Conservation (phyloP, 352 stramenopile species). For the Chloridella minuta region DNA sequence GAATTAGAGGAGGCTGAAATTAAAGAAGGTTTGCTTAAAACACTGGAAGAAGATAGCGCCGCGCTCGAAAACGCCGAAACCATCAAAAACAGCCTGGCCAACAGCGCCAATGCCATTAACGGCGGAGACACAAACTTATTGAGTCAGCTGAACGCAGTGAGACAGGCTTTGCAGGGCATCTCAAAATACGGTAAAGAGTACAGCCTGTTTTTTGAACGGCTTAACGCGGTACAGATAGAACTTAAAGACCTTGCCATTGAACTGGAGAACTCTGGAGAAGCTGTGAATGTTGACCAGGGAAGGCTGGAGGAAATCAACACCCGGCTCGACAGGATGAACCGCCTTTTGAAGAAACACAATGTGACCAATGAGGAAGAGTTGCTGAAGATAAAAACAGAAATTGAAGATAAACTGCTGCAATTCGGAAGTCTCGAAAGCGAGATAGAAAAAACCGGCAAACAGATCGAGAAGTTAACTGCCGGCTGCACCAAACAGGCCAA, state of each 20-base stretch:
- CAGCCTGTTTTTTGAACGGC: not conserved
- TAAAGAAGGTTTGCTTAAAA: not conserved
- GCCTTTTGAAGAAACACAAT: not conserved
- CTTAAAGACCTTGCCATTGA: not conserved
- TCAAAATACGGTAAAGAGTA: constrained; percentile 7
- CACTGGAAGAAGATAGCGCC: not conserved
- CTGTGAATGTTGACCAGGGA: not conserved
- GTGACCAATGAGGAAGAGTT: not conserved
- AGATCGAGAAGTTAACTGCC: not conserved
- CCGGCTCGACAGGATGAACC: not conserved
- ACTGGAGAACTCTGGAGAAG: not conserved
- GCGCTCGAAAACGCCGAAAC: not conserved
- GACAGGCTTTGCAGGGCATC: not conserved
- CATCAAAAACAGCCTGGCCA: not conserved
- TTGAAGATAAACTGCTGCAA: not conserved
- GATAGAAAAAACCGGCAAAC: not conserved
- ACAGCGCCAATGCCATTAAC: not conserved
- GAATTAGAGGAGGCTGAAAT: not conserved
- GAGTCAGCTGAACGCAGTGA: not conserved
- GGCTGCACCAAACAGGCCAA: not conserved
- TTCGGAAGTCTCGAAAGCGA: not conserved
- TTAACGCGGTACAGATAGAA: not conserved
- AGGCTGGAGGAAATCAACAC: not conserved
- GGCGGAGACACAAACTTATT: not conserved
- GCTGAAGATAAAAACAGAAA: not conserved